Conservation (phyloP, 805 yeast species). For the Schizosaccharomyces japonicus region DNA sequence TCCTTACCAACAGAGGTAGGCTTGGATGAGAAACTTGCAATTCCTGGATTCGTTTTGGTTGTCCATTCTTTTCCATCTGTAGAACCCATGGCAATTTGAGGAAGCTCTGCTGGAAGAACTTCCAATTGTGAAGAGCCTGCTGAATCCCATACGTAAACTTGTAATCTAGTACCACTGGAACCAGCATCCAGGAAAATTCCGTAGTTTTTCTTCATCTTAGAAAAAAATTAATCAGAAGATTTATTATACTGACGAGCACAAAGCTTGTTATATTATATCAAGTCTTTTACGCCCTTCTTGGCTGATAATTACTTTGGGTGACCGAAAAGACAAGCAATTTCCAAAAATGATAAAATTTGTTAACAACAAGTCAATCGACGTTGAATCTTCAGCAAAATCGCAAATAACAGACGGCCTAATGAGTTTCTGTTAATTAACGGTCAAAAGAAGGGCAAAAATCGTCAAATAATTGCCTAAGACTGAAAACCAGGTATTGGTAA, state of each 20-base stretch:
- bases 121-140: constrained; percentile 13
- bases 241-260: not conserved
- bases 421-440: too few species aligned
- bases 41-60: constrained; percentile 56
- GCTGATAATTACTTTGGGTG: too few species aligned
- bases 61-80: constrained; percentile 44
- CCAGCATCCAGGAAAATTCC: constrained; percentile 91
- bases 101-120: constrained; percentile 19
- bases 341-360: too few species aligned
- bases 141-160: constrained; percentile 60
- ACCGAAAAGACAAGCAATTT: too few species aligned
- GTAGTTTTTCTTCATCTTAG: constrained; percentile 19
- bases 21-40: constrained; percentile 39
- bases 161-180: constrained; percentile 77
- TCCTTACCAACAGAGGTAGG: constrained; percentile 36
- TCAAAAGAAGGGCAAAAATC: too few species aligned
- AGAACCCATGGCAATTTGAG: constrained; percentile 23
- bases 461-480: too few species aligned
- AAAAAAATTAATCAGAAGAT: not conserved
- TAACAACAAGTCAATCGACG: too few species aligned
- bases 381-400: too few species aligned
- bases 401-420: too few species aligned
- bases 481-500: too few species aligned
- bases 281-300: too few species aligned
- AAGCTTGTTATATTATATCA: not conserved